Percentiles rank a stretch among this genome's conserved stretches.
Conservation (phyloP, 306 rosid species). For the Pachyrhizus erosus region DNA sequence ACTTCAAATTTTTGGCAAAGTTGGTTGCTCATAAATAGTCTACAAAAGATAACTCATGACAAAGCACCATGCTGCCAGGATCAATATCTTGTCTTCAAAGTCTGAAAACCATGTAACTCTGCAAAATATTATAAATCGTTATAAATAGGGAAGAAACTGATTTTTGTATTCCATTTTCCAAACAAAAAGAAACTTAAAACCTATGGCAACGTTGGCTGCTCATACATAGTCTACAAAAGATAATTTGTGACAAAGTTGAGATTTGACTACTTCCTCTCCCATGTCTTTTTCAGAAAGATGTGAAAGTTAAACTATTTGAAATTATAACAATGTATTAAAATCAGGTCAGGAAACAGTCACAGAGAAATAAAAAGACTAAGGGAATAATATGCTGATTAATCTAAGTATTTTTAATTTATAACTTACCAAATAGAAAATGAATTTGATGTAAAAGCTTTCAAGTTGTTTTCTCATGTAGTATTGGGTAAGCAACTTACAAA, state of each 20-base stretch:
- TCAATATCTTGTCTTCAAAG: not conserved
- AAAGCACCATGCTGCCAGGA: no score
- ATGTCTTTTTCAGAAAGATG: no score
- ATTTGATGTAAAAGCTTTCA: constrained; percentile 2
- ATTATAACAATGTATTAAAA: not conserved
- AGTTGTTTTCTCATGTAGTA: constrained; percentile 5
- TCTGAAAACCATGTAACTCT: not conserved
- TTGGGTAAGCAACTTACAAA: not conserved
- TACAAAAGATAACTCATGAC: not conserved
- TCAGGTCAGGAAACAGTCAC: not conserved
- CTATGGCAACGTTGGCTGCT: not conserved
- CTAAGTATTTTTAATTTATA: not conserved
- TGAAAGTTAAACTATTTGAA: no score
- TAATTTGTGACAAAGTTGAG: not conserved
- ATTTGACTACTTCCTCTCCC: not conserved
- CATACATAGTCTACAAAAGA: not conserved
- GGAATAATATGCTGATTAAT: not conserved
- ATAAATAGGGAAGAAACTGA: not conserved
- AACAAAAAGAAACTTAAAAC: not conserved
- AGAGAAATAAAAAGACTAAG: not conserved
- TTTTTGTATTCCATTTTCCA: not conserved
- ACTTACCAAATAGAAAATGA: constrained; percentile 27
- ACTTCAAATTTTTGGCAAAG: not conserved
- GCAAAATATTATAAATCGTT: not conserved
- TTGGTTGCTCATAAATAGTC: not conserved